phyloP scores from a whole-genome alignment of 345 rosid genomes.

The Citrus hindsii region DNA sequence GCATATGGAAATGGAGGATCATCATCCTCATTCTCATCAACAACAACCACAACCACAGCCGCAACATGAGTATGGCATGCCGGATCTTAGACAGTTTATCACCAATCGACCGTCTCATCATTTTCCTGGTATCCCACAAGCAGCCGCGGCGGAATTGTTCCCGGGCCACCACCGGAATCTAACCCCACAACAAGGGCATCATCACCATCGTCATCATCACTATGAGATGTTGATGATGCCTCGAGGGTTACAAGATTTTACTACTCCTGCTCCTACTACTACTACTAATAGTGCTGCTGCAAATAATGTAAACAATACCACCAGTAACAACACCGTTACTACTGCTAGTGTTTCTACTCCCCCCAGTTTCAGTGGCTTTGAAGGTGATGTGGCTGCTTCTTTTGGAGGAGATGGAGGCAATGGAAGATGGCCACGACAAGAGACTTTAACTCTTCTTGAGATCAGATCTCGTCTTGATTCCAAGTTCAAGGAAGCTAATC shows the following conservation, averaged over 20 bases:
- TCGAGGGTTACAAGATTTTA: constrained; percentile 39
- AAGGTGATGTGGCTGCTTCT: constrained; percentile 33
- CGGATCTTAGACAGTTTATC: constrained; percentile 69
- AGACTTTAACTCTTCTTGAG: constrained; percentile 91
- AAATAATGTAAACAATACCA: neutral
- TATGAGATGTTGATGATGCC: constrained; percentile 39
- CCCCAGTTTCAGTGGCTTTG: constrained; percentile 21
- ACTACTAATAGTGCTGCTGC: constrained; percentile 13
- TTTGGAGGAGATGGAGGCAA: constrained; percentile 57
- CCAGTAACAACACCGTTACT: neutral
- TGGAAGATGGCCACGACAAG: constrained; percentile 96
- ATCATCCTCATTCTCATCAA: constrained; percentile 30
- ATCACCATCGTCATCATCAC: constrained; percentile 11
- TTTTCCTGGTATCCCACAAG: constrained; percentile 27
- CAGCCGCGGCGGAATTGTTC: constrained; percentile 32
- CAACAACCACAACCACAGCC: neutral
- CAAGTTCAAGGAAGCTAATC: constrained; percentile 93
- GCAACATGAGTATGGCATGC: constrained; percentile 36
- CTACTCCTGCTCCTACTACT: constrained; percentile 17
- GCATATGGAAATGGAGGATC: constrained; percentile 64
- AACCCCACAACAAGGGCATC: constrained; percentile 19
- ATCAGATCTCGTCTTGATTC: constrained; percentile 97
- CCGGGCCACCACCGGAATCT: constrained; percentile 21
- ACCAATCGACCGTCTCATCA: constrained; percentile 37
- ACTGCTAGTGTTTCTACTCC: constrained; percentile 18